Percentiles rank a stretch among this genome's conserved stretches.
These are phyloP conservation scores for Penicillium coffeae DNA, from an alignment of 495 filamentous ascomycete genomes.

Conservation along the genomic window DNA sequence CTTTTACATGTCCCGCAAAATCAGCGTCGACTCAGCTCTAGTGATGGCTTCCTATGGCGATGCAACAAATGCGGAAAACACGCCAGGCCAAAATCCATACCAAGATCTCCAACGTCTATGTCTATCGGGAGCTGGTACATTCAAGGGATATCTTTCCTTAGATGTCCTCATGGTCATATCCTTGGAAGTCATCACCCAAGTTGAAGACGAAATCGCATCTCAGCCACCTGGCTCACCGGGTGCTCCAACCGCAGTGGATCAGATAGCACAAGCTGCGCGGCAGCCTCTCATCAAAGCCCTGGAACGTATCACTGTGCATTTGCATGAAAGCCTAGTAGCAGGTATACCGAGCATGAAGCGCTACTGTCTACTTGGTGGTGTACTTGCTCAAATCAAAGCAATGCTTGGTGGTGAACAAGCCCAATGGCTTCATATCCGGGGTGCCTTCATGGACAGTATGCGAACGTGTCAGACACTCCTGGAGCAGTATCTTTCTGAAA, in stretches of 20 bases:
- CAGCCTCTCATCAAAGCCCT: constrained; percentile 12
- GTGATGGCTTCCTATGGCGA: constrained; percentile 35
- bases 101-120: constrained; percentile 24
- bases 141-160: constrained; percentile 33
- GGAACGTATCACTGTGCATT: constrained; percentile 11
- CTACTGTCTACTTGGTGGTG: constrained; percentile 12
- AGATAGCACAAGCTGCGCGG: constrained; percentile 12
- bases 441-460: constrained; percentile 11
- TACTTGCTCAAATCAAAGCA: constrained; percentile 14
- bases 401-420: constrained; percentile 5
- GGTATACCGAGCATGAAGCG: constrained; percentile 27
- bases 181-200: constrained; percentile 39
- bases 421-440: constrained; percentile 5
- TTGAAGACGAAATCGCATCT: constrained; percentile 20
- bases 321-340: constrained; percentile 11
- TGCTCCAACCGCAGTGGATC: constrained; percentile 1
- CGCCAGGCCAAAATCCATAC: constrained; percentile 23
- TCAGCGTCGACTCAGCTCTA: constrained; percentile 41
- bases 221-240: constrained; percentile 1
- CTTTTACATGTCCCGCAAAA: constrained; percentile 48
- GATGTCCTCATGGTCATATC: constrained; percentile 28
- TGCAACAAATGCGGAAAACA: constrained; percentile 5
- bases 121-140: constrained; percentile 38
- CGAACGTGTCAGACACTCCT: constrained; percentile 9
- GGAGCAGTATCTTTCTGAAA: constrained; percentile 8